A percentile compares a stretch with the other conserved stretches of the same genome.
Conservation (phyloP, 257 asterid genomes). For the Cordia subcordata region DNA sequence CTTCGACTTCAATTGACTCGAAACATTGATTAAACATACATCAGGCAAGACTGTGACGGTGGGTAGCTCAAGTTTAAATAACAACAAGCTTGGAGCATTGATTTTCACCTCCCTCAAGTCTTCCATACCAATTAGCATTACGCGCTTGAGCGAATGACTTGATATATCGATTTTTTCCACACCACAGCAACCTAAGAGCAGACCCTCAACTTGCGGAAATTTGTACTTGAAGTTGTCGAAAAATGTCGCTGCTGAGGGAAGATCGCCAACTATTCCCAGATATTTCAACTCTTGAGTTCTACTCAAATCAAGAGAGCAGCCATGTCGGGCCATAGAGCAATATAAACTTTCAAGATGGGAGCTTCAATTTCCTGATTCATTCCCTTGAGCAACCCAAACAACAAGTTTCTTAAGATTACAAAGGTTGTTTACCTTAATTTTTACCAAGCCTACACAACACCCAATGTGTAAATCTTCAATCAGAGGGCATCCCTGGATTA, state of each 20-base stretch:
- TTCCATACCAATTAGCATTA: neutral
- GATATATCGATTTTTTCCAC: neutral
- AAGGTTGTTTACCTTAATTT: neutral
- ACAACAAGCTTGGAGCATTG: conserved; percentile 13
- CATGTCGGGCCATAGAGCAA: neutral
- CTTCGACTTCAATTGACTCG: conserved; percentile 13
- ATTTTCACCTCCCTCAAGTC: neutral
- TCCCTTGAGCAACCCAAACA: neutral
- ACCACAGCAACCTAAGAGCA: conserved; percentile 3
- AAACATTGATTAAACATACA: neutral
- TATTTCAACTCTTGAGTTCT: neutral
- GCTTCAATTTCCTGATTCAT: neutral
- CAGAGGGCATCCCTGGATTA: conserved; percentile 11
- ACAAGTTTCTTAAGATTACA: neutral
- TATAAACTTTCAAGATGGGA: neutral
- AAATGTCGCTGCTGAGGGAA: neutral
- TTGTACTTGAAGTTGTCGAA: conserved; percentile 1
- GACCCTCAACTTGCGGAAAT: conserved; percentile 10
- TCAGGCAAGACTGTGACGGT: conserved; percentile 1
- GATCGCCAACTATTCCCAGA: neutral
- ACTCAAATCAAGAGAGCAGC: neutral
- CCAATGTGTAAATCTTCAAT: conserved; percentile 11
- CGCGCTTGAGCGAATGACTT: conserved; percentile 8
- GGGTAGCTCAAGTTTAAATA: neutral
- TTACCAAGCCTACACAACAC: neutral